Evolutionary conservation across 345 rosid species (phyloP), one percentile per base, ranked within the genome.

Genomic region (Lumnitzera racemosa): DNA sequence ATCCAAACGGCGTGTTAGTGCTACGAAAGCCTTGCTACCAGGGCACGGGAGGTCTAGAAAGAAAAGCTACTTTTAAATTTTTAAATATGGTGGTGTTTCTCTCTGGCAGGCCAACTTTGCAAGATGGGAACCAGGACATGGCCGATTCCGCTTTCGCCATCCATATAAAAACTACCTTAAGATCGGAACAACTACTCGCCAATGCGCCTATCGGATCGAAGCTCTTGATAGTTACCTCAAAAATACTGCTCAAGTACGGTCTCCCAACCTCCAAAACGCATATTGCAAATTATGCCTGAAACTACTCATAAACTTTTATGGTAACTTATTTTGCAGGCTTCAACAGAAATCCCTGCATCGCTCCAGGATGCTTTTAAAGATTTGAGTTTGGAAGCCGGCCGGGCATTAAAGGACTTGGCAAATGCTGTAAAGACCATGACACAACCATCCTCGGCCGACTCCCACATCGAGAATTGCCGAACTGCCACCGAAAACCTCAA

Each of bases 91-190:
- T 36, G 9, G 43, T 36, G 43, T 7, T 20, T 36, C 43, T 36
- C 11, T 36, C 43, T 5, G 46, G 23, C 78, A 86, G 97, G 94
- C 90, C 13, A 84, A 86, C 65, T 88, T 78, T 62, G 96, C 94
- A 0, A 77, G 81, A 68, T 90, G 97, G 97, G 96, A 90, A 57
- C 97, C 97, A 17, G 64, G 79, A 36, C 97, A 86, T 29, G 97
- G 97, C 13, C 62, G 68, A 25, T 90, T 90, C 74, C 55, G 57
- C 43, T 88, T 86, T 68, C 75, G 81, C 0, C 96, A 90, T 70
- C 94, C 97, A 2, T 88, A 96, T 96, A 81, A 81, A 57, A 80
- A 72, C 10, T 90, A 88, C 72, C 78, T 82, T 5, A 61, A 78
- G 62, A 15, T 86, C 24, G 89, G 83, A 64, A 65, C 72, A 24